Base-by-base conservation (phyloP, 371 early-diverging fungal genomes). In the Mortierella sp. region DNA sequence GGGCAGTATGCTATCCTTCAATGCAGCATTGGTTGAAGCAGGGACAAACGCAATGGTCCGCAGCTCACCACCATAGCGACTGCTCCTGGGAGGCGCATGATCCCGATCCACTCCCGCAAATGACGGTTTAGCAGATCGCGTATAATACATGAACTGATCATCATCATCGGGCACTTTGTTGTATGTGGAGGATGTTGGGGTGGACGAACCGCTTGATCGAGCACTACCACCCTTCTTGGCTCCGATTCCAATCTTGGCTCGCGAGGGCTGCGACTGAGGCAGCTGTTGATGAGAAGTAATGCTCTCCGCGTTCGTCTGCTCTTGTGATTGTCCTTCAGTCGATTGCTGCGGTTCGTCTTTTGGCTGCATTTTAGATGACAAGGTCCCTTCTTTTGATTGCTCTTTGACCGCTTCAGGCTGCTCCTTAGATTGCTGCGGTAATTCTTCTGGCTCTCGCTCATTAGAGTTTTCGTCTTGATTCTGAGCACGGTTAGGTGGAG, bases 11-110 rank as follows among this genome's bases (percentile, higher is more conserved):
- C 17, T 27, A 5, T 53, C n/a, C 19, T 53, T 60, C 60, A 59
- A 59, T 37, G 27, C 24, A 1, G 60, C 21, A 26, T 60, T 68
- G 37, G 42, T 59, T 14, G 68, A 68, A 4, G 68, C 68, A 44
- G 68, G 69, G 14, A 68, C 61, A 30, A 68, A 68, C 11, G 61
- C 44, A 23, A 68, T 56, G 31, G 52, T 54, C 2, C 62, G 69
- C 31, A 24, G 48, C 28, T 32, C 31, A 5, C 46, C 43, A 31
- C 19, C 44, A 17, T 31, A 19, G n/a, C 23, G 15, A 32, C 51
- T 27, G 26, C 44, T 24, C 14, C 49, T 34, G 23, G 37, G 39
- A 26, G 34, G 21, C 28, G 39, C 27, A 17, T 49, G 31, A 44
- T 15, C 50, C 4, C 32, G 41, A 17, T 41, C 48, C 12, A 50